These are phyloP conservation scores for Daphne laureola DNA, from an alignment of 441 rosid genomes.

Conservation along the genomic window DNA sequence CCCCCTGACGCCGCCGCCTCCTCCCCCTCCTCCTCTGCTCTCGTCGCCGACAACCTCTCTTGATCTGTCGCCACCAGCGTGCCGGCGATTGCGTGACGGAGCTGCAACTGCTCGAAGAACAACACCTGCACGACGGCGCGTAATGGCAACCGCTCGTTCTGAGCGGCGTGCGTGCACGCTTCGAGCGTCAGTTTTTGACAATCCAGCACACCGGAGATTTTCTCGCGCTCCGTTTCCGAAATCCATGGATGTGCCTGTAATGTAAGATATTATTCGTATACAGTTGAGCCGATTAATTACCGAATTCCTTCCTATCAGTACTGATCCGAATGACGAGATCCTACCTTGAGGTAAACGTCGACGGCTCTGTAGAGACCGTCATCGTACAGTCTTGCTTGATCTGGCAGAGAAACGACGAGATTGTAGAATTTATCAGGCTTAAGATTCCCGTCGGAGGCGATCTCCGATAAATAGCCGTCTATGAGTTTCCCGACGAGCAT, in stretches of 20 bases:
- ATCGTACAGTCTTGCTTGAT: constrained; percentile 55
- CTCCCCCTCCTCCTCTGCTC: constrained; percentile 19
- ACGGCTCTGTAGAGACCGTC: constrained; percentile 73
- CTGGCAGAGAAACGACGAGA: constrained; percentile 50
- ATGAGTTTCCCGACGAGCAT: constrained; percentile 70
- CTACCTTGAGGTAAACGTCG: constrained; percentile 68
- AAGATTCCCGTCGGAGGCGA: constrained; percentile 62
- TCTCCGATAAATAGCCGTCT: constrained; percentile 66
- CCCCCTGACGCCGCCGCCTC: constrained; percentile 21
- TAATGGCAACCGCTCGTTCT: constrained; percentile 66
- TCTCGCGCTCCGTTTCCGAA: constrained; percentile 55
- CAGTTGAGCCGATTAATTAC: neutral
- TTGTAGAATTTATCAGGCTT: constrained; percentile 48
- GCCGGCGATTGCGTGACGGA: constrained; percentile 68
- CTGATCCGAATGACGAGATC: neutral
- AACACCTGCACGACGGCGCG: constrained; percentile 69
- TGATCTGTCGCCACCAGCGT: constrained; percentile 42
- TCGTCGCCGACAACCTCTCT: constrained; percentile 22
- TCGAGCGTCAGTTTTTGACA: constrained; percentile 62
- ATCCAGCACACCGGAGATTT: constrained; percentile 53
- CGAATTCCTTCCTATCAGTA: too few relatives aligned
- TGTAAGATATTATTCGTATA: neutral
- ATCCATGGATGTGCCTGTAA: constrained; percentile 67
- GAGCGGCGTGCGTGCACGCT: constrained; percentile 83
- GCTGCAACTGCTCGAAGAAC: constrained; percentile 71